Evolutionary conservation across 2,329 filamentous ascomycete species (phyloP).

Genomic region (Claviceps purpurea): DNA sequence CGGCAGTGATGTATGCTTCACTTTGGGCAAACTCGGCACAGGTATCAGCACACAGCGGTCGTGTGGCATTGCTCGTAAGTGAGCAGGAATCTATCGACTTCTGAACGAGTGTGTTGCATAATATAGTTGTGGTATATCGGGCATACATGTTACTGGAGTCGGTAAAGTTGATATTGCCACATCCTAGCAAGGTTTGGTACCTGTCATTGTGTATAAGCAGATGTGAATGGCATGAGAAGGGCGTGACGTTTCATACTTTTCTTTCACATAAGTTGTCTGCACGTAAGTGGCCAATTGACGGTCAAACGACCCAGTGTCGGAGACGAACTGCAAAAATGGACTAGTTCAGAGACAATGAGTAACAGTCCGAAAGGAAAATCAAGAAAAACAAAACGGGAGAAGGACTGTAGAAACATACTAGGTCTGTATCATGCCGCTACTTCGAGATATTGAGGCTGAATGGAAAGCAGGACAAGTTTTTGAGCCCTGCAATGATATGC

Average conservation of each 20-base stretch:
- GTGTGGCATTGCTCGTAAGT: slow-evolving; percentile 48
- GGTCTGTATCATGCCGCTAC: slow-evolving; percentile 38
- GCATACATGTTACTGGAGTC: slow-evolving; percentile 79
- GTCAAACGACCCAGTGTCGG: slow-evolving; percentile 66
- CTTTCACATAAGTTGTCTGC: slow-evolving; percentile 56
- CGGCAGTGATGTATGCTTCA: slow-evolving; percentile 71
- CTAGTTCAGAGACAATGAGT: slow-evolving; percentile 29
- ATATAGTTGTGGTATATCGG: slow-evolving; percentile 78
- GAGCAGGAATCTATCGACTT: slow-evolving; percentile 63
- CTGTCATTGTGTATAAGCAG: slow-evolving; percentile 29
- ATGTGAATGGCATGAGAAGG: not conserved
- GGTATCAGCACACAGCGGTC: slow-evolving; percentile 75
- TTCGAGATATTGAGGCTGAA: slow-evolving; percentile 57
- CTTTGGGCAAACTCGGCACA: slow-evolving; percentile 81
- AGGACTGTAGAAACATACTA: slow-evolving; percentile 41
- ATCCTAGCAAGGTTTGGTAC: slow-evolving; percentile 72
- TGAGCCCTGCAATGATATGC: slow-evolving; percentile 60
- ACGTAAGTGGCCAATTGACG: slow-evolving; percentile 59
- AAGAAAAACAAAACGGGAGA: not conserved
- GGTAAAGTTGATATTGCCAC: slow-evolving; percentile 59
- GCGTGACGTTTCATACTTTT: slow-evolving; percentile 44
- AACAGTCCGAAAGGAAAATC: not conserved
- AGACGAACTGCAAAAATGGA: slow-evolving; percentile 75
- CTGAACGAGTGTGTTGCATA: slow-evolving; percentile 91
- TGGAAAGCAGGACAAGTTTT: slow-evolving; percentile 60